Percentiles rank a stretch among this genome's conserved stretches.
Conservation (phyloP, 306 rosid genomes). For the Adenanthera pavonina region DNA sequence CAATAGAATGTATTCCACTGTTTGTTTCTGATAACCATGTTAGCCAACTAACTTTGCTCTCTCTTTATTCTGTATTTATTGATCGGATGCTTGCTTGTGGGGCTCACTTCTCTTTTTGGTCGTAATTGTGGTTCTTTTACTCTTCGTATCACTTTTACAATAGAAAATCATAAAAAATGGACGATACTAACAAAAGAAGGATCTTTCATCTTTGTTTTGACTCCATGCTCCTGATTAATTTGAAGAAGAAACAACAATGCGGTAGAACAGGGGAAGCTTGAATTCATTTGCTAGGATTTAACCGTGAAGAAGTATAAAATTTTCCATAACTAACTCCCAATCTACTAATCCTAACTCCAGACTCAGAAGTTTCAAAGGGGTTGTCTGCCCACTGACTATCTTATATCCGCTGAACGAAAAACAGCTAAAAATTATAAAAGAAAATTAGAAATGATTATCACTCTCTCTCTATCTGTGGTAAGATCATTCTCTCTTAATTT, state of each 20-base stretch:
- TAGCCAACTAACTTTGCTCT: background rate
- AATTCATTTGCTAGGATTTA: background rate
- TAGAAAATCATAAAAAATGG: background rate
- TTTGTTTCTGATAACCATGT: background rate
- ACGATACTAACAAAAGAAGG: background rate
- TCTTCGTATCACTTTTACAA: background rate
- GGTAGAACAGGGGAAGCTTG: background rate
- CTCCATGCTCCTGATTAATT: background rate
- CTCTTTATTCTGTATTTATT: background rate
- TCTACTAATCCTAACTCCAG: background rate
- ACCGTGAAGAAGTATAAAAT: too few relatives aligned
- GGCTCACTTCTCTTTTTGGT: background rate
- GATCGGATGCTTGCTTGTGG: background rate
- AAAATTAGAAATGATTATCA: background rate
- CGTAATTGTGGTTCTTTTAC: background rate
- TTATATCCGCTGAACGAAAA: background rate
- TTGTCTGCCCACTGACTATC: background rate
- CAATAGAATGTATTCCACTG: background rate
- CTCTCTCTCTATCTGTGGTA: background rate
- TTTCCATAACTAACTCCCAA: background rate
- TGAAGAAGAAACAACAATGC: background rate
- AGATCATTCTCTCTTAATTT: background rate
- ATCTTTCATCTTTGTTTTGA: background rate
- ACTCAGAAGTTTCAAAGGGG: background rate
- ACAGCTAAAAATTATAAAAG: background rate